phyloP scores from a whole-genome alignment of 768 basidiomycete species.

The Leccinum subgranulosum region DNA sequence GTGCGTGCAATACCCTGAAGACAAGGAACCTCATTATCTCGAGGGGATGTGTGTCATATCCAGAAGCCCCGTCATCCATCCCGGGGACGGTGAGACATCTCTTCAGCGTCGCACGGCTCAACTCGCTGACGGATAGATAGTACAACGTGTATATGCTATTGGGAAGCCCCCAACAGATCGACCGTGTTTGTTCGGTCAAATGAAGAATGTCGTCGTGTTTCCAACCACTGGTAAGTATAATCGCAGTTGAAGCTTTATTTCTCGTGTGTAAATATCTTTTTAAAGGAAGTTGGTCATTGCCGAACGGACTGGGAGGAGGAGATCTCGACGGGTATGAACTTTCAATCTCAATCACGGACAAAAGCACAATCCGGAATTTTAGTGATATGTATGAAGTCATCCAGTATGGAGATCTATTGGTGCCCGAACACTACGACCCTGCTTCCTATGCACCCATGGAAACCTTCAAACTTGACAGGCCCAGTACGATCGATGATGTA shows the following conservation, averaged over 20 bases:
- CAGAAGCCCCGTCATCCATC: slow-evolving; percentile 71
- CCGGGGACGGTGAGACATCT: slow-evolving; percentile 59
- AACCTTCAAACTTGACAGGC: slow-evolving; percentile 38
- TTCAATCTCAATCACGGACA: neutral
- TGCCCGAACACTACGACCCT: slow-evolving; percentile 46
- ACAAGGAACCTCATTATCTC: slow-evolving; percentile 51
- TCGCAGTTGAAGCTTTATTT: neutral
- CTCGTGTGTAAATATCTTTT: neutral
- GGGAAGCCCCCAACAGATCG: slow-evolving; percentile 60
- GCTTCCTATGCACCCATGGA: slow-evolving; percentile 46
- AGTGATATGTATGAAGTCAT: slow-evolving; percentile 71
- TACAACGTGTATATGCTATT: slow-evolving; percentile 68
- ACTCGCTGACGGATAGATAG: slow-evolving; percentile 32
- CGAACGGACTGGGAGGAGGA: slow-evolving; percentile 70
- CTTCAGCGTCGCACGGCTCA: neutral
- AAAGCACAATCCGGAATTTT: neutral
- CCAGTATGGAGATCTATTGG: slow-evolving; percentile 51
- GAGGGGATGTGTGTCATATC: slow-evolving; percentile 62
- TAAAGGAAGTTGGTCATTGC: slow-evolving; percentile 57
- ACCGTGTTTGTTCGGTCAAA: slow-evolving; percentile 53
- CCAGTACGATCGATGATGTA: slow-evolving; percentile 64
- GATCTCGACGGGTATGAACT: slow-evolving; percentile 69
- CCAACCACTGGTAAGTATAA: slow-evolving; percentile 51
- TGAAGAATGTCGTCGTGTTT: slow-evolving; percentile 73
- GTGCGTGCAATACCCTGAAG: slow-evolving; percentile 53